These are phyloP conservation scores for Cercospora canescens DNA, from an alignment of 2,329 filamentous ascomycete genomes.

Conservation along the genomic window DNA sequence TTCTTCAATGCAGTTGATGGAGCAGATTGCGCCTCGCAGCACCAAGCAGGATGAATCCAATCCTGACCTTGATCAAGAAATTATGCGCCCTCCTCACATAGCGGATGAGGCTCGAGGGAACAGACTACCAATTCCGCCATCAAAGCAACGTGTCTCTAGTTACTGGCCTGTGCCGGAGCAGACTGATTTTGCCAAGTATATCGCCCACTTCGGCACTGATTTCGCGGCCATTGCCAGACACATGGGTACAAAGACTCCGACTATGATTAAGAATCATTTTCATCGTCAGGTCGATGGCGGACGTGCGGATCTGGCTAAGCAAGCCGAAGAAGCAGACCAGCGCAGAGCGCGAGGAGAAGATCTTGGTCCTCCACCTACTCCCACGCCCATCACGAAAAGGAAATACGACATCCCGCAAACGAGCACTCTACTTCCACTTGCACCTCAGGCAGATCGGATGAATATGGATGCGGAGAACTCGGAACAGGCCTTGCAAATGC, in stretches of 20 bases:
- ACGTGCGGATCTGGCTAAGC: slow-evolving; percentile 42
- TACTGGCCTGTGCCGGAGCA: slow-evolving; percentile 87
- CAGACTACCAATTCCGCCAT: slow-evolving; percentile 24
- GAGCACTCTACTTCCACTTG: slow-evolving; percentile 43
- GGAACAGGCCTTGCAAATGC: too few species aligned
- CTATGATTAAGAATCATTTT: slow-evolving; percentile 71
- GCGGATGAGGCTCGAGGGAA: slow-evolving; percentile 27
- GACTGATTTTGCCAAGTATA: slow-evolving; percentile 71
- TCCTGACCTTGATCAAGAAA: slow-evolving; percentile 28
- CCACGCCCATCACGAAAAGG: slow-evolving; percentile 49
- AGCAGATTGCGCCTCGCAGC: too few species aligned
- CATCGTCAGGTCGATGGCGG: slow-evolving; percentile 47
- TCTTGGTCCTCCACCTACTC: slow-evolving; percentile 50
- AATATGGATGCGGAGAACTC: slow-evolving; percentile 45
- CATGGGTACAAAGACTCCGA: slow-evolving; percentile 81
- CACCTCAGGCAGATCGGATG: slow-evolving; percentile 43
- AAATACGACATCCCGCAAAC: slow-evolving; percentile 46
- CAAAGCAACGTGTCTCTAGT: slow-evolving; percentile 56
- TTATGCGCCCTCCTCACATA: slow-evolving; percentile 13
- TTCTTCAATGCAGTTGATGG: too few species aligned
- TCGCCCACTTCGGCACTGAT: slow-evolving; percentile 76
- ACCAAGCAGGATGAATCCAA: too few species aligned
- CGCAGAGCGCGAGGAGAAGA: slow-evolving; percentile 47
- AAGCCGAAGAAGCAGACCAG: slow-evolving; percentile 44
- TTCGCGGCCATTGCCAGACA: slow-evolving; percentile 73